Evolutionary conservation across 169 alveolate species (phyloP).

Genomic region (Babesia gibsoni): DNA sequence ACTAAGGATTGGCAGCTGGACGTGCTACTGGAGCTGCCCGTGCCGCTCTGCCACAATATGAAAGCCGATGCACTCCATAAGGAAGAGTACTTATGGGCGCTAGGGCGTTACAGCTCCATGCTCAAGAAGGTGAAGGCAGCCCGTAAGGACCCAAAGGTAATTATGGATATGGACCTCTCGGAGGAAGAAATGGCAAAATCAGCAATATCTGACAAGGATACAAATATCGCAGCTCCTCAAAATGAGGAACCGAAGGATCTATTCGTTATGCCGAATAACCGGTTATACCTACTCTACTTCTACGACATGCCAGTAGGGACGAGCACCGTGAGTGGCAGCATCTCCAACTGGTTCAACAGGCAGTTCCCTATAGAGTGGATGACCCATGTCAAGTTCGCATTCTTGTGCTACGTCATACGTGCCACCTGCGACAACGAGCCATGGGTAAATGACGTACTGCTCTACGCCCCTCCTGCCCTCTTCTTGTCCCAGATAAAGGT

Average conservation of each 20-base stretch:
- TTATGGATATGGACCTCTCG: background rate
- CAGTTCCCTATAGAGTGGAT: conserved; percentile 43
- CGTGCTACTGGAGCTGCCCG: conserved; percentile 51
- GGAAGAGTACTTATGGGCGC: conserved; percentile 36
- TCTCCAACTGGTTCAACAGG: background rate
- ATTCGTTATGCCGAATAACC: conserved; percentile 3
- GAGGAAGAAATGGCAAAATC: background rate
- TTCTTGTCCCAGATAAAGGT: conserved; percentile 26
- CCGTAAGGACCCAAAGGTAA: conserved; percentile 11
- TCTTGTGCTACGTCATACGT: conserved; percentile 35
- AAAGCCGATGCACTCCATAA: background rate
- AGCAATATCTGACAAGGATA: background rate
- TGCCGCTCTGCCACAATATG: conserved; percentile 11
- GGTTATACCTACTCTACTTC: conserved; percentile 20
- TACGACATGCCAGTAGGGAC: conserved; percentile 30
- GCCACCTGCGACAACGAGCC: conserved; percentile 15
- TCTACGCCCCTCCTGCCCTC: conserved; percentile 17
- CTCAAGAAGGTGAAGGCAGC: conserved; percentile 1
- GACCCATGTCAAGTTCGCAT: conserved; percentile 13
- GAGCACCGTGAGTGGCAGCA: background rate
- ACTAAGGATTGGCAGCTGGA: conserved; percentile 25
- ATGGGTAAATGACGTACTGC: conserved; percentile 3
- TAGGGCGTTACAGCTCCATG: conserved; percentile 21
- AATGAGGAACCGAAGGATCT: background rate
- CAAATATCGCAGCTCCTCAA: background rate